A percentile compares a stretch with the other conserved stretches of the same genome.
phyloP scores from a whole-genome alignment of 2,329 filamentous ascomycete species.

The Colletotrichum australisinense region DNA sequence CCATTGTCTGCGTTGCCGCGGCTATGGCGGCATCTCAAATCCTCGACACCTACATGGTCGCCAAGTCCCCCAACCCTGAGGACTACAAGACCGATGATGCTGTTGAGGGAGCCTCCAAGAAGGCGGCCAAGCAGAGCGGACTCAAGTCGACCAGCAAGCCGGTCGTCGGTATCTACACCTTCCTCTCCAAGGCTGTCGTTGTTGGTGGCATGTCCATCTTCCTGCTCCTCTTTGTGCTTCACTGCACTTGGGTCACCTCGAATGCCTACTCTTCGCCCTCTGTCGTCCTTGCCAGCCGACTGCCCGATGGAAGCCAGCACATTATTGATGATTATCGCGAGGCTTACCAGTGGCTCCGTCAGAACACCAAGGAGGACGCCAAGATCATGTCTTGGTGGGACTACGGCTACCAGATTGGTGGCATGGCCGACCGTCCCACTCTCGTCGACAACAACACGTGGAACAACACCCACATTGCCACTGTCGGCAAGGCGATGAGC shows the following conservation, averaged over 20 bases:
- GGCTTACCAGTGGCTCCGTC: conserved; percentile 98
- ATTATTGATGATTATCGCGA: conserved; percentile 99
- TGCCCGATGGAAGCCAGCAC: conserved; percentile 95
- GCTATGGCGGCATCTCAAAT: conserved; percentile 90
- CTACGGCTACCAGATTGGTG: conserved; percentile 99
- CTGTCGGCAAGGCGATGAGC: conserved; percentile 98
- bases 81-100: conserved; percentile 48
- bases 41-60: conserved; percentile 84
- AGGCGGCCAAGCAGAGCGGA: conserved; percentile 61
- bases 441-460: conserved; percentile 99
- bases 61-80: conserved; percentile 68
- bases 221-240: conserved; percentile 91
- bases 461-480: conserved; percentile 99
- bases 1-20: conserved; percentile 93
- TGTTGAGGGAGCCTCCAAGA: conserved; percentile 68
- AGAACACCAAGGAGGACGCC: conserved; percentile 94
- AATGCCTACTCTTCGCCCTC: conserved; percentile 99
- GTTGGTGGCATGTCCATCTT: conserved; percentile 80
- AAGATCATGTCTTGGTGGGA: conserved; percentile 99
- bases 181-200: conserved; percentile 82
- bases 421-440: conserved; percentile 97
- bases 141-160: conserved; percentile 80
- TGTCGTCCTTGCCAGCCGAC: conserved; percentile 90
- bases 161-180: conserved; percentile 84
- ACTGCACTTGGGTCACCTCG: conserved; percentile 99